Conservation (phyloP, 2,329 filamentous ascomycete species). For the Calonectria pteridis region DNA sequence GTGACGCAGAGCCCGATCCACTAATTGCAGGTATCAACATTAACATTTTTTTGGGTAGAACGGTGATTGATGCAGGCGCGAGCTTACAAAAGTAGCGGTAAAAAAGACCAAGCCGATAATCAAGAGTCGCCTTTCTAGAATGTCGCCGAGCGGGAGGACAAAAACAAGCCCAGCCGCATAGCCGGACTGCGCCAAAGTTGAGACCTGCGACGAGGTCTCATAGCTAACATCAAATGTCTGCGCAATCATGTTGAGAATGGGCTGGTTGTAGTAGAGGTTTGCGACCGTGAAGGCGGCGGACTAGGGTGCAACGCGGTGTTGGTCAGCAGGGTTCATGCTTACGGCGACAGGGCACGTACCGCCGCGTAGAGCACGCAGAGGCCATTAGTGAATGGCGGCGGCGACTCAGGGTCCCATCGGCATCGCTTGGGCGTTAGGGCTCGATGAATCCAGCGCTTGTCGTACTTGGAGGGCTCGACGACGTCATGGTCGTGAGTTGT, state of each 20-base stretch:
- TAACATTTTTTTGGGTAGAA: not conserved
- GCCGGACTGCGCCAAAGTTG: constrained; percentile 83
- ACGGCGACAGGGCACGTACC: constrained; percentile 52
- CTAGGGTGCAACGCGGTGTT: constrained; percentile 47
- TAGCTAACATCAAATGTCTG: constrained; percentile 77
- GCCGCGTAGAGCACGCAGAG: constrained; percentile 80
- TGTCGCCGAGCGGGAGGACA: constrained; percentile 81
- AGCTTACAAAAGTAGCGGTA: constrained; percentile 74
- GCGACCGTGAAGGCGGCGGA: constrained; percentile 77
- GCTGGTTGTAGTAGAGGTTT: constrained; percentile 86
- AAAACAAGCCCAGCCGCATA: constrained; percentile 82
- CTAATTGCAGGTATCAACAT: constrained; percentile 41
- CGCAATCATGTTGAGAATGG: constrained; percentile 82
- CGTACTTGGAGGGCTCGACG: constrained; percentile 32
- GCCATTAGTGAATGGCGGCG: constrained; percentile 75
- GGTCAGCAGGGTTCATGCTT: not conserved
- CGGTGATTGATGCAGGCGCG: not conserved
- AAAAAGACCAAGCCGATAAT: constrained; percentile 75
- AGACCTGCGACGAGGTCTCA: constrained; percentile 74
- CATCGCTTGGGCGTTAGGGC: constrained; percentile 70
- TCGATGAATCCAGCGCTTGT: constrained; percentile 35
- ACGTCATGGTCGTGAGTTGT: not conserved
- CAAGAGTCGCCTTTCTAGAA: constrained; percentile 75
- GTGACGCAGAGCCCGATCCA: constrained; percentile 82
- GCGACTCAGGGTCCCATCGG: constrained; percentile 75